Evolutionary conservation across 176 grass and related monocot genomes (phyloP), one percentile per base, ranked within the genome.

Genomic region (Oryza brachyantha): DNA sequence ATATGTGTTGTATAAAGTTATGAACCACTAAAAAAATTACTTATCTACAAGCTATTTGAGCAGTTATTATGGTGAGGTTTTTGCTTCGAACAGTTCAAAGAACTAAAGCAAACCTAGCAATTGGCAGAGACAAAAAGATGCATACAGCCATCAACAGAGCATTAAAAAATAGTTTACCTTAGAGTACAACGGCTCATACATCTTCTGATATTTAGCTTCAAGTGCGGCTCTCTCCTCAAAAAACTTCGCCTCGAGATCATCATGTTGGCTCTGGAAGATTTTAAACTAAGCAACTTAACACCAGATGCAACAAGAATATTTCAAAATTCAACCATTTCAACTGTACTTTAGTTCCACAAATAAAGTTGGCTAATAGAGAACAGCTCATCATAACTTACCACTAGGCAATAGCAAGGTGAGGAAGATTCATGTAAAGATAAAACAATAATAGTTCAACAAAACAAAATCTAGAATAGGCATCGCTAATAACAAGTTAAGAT

Each of bases 191-290:
- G 95, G 95, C 75, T 92, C 87, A 12, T 97, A 97, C 35, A 94
- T 61, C 68, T 97, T 97, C 90, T 97, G 89, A 79, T 94, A 97
- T 81, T 94, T 97, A 42, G 89, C 89, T 86, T 97, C 95, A 58
- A 94, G 89, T 35, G 84, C 94, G 65, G 91, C 87, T 78, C 91
- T 97, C 69, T 97, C 89, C 85, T 92, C 91, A 1, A 97, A 92
- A 79, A 94, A 97, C 73, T 92, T 97, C 0, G 82, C 86, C 76
- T 94, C 75, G 12, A 97, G 58, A 58, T 90, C 91, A 77, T 97
- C 90, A 25, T 94, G 85, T 88, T 94, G 79, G 12, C 83, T 76
- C 95, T 97, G 75, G 39, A 13, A 75, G 10, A 77, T 24, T 17
- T 43, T 43, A 37, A 27, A 89, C 24, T 34, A 66, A 86, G 24